Base-by-base conservation (phyloP, 2,329 filamentous ascomycete species). In the Curvularia eragrostidis region DNA sequence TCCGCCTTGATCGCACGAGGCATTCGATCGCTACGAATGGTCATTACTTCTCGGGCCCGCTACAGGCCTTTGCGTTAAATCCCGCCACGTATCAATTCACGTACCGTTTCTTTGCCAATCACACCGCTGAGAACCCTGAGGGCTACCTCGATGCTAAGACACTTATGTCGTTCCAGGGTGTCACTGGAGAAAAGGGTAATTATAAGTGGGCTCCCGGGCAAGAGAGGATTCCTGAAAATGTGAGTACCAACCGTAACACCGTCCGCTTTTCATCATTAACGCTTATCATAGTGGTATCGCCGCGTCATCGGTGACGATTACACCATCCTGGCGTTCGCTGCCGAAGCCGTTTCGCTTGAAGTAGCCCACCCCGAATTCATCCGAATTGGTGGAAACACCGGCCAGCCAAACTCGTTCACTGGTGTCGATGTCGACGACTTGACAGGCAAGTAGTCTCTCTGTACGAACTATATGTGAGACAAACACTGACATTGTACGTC, bases 151-250 rank as follows among this genome's bases (percentile, higher is more conserved):
- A 60, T 2, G 64, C 60, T 5, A 61, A 66, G 18, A 62, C 61
- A 1, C 54, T 68, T 1, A 68, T 66, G 54, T 55, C 52, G 18
- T 68, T 68, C 36, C 62, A 64, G 19, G 64, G 56, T 3, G 65
- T 68, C 5, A 62, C 60, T 28, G 65, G 65, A 5, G 54, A 65
- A 3, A 61, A 59, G 7, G 65, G 65, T 26, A 62, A 48, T 24
- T 68, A 66, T 36, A 58, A 61, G 38, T 63, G 64, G 48, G 61
- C 59, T 43, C 56, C 43, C 12, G 65, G 65, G 1, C 58, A 62
- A 21, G 65, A 68, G 42, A 59, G 54, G n/a, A 68, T 68, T 32
- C 65, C 65, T 5, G 65, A 68, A 2, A 68, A 68, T 48, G 62
- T 66, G 62, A 36, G 61, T 61, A 42, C 12, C 19, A 12, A 36